Conservation (phyloP, 2,329 filamentous ascomycete genomes). For the Penicillium brasilianum region DNA sequence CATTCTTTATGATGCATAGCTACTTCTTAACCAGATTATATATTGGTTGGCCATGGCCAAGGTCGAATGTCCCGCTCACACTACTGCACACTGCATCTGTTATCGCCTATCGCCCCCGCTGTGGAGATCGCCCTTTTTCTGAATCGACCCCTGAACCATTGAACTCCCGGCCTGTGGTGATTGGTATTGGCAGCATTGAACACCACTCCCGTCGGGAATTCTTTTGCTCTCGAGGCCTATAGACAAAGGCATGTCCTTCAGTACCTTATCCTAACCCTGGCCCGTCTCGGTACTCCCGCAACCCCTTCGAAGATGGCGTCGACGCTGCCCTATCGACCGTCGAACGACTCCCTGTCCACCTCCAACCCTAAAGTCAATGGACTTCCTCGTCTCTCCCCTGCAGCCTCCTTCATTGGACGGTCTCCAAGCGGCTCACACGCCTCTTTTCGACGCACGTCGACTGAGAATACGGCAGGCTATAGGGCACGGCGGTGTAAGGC, state of each 20-base stretch:
- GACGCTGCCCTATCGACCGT: slow-evolving; percentile 46
- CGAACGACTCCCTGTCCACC: slow-evolving; percentile 57
- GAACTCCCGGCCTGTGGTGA: slow-evolving; percentile 14
- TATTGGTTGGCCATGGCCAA: not conserved
- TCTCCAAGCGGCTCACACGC: slow-evolving; percentile 54
- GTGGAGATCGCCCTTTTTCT: slow-evolving; percentile 36
- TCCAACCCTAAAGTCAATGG: slow-evolving; percentile 56
- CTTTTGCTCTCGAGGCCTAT: slow-evolving; percentile 3
- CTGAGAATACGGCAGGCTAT: slow-evolving; percentile 50
- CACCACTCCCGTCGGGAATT: slow-evolving; percentile 4
- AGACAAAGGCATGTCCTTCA: slow-evolving; percentile 23
- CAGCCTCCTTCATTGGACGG: slow-evolving; percentile 59
- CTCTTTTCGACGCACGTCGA: slow-evolving; percentile 46
- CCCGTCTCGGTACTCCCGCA: slow-evolving; percentile 17
- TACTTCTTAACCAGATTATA: not conserved
- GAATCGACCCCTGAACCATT: slow-evolving; percentile 33
- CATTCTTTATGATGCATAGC: not conserved
- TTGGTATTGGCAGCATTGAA: slow-evolving; percentile 22
- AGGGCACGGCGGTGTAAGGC: slow-evolving; percentile 66
- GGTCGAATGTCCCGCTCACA: not conserved
- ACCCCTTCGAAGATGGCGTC: slow-evolving; percentile 40
- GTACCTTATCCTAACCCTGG: slow-evolving; percentile 21
- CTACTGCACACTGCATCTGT: slow-evolving; percentile 14
- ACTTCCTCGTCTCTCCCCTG: slow-evolving; percentile 63
- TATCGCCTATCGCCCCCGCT: slow-evolving; percentile 36